Evolutionary conservation across 768 basidiomycete genomes (phyloP), one percentile per base, ranked within the genome.

Genomic region (Phaffia tasmanica): DNA sequence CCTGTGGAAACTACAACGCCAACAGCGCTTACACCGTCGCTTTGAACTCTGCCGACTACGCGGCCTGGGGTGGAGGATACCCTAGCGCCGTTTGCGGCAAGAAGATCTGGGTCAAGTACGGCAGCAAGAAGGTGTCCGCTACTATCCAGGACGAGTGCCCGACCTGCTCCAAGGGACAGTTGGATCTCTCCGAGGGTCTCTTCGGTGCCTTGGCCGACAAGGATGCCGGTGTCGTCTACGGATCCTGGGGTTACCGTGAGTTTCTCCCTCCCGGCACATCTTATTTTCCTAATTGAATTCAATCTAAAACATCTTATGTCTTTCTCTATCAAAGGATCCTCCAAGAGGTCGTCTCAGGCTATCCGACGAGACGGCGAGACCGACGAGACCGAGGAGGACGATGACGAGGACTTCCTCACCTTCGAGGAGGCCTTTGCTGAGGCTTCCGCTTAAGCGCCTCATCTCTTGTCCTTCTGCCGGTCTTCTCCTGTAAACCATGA

Each of bases 71-170:
- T 25, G 61, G 48, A 23, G 61, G 61, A 14, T 62, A 50, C 48
- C 61, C 61, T 18, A 50, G 49, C 16, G 48, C 47, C 48, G 61
- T 51, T 6, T 62, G 61, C 48, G 61, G 61, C 1, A 47, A 62
- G 49, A 62, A 19, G 29, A 30, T 62, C 27, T 25, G 23, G 18
- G 48, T 62, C 61, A 3, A 1, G 27, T 62, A 62, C 61, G n/a
- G 15, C 16, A 47, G 48, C 5, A 11, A 18, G 6, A 27, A 8
- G 11, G 25, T 49, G 14, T 30, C 32, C 46, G 35, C 42, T 21
- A 18, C n/a, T 18, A 16, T 61, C 21, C 59, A 61, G 42, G 61
- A 62, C 61, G 61, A 62, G 48, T 62, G 61, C 48, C 61, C 61
- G 29, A 49, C 61, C 61, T 62, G 61, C 18, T 9, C 8, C 23